These are phyloP conservation scores for Akanthomyces lecanii DNA, from an alignment of 2,329 filamentous ascomycete species.

Conservation along the genomic window DNA sequence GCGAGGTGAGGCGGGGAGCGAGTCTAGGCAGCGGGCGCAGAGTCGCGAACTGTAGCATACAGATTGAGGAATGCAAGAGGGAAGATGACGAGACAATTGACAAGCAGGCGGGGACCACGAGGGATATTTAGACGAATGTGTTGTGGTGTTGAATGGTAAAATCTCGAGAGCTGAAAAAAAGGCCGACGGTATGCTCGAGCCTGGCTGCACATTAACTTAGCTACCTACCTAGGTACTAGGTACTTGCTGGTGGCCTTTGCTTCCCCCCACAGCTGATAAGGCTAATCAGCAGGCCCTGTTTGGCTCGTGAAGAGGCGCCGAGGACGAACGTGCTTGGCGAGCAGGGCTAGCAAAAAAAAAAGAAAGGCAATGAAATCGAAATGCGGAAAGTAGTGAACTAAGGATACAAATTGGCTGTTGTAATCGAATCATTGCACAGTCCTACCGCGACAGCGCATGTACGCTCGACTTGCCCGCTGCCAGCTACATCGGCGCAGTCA, in stretches of 20 bases:
- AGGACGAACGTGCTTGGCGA: neutral
- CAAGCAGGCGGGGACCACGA: neutral
- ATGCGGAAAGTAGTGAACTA: no score
- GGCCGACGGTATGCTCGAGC: constrained; percentile 1
- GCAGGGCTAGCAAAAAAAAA: no score
- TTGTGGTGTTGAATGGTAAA: neutral
- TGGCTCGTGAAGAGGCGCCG: neutral
- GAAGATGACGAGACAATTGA: neutral
- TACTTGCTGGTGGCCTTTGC: neutral
- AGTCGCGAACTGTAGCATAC: constrained; percentile 5
- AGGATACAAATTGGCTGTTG: no score
- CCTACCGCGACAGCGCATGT: no score
- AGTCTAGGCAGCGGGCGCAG: constrained; percentile 7
- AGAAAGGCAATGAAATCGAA: no score
- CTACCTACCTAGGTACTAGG: no score
- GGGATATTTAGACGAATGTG: neutral
- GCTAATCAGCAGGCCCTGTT: neutral
- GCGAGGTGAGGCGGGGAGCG: neutral
- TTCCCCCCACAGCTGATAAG: neutral
- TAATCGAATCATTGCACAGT: no score
- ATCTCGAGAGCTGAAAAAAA: neutral
- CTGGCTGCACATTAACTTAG: no score
- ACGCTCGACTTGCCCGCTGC: no score
- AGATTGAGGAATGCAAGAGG: neutral
- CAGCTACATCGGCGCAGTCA: no score